Conservation (phyloP, 1,284 basidiomycete species). For the Cryptococcus maquisensis region DNA sequence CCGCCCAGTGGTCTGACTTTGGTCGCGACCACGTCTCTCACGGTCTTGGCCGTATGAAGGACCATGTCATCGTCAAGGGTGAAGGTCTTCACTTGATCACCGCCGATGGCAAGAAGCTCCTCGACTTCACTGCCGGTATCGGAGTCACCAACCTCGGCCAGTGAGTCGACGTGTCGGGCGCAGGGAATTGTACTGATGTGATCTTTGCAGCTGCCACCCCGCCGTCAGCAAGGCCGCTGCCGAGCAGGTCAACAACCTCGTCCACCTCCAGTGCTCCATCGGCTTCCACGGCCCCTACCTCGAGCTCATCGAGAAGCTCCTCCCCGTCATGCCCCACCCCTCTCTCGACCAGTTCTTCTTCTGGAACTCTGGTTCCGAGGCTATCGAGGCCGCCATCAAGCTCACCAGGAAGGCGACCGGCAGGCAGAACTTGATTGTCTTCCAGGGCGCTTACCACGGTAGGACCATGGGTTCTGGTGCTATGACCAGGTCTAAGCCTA, state of each 20-base stretch:
- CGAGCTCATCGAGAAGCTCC: constrained; percentile 58
- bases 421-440: constrained; percentile 79
- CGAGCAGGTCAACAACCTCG: constrained; percentile 73
- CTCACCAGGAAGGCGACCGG: constrained; percentile 69
- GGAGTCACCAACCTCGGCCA: constrained; percentile 40
- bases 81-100: constrained; percentile 65
- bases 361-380: constrained; percentile 69
- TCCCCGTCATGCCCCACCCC: constrained; percentile 41
- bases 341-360: constrained; percentile 74
- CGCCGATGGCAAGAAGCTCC: constrained; percentile 62
- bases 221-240: constrained; percentile 79
- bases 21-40: constrained; percentile 37
- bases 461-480: constrained; percentile 83
- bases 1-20: constrained; percentile 31
- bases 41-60: constrained; percentile 38
- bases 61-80: constrained; percentile 71
- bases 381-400: constrained; percentile 45
- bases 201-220: constrained; percentile 60
- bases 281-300: constrained; percentile 65
- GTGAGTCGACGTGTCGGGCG: constrained; percentile 15
- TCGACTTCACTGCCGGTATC: constrained; percentile 85
- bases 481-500: constrained; percentile 79
- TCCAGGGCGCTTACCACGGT: constrained; percentile 86
- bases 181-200: not conserved
- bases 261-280: constrained; percentile 63